Evolutionary conservation across 441 rosid species (phyloP), one percentile per base, ranked within the genome.

Genomic region (Erodium moschatum): DNA sequence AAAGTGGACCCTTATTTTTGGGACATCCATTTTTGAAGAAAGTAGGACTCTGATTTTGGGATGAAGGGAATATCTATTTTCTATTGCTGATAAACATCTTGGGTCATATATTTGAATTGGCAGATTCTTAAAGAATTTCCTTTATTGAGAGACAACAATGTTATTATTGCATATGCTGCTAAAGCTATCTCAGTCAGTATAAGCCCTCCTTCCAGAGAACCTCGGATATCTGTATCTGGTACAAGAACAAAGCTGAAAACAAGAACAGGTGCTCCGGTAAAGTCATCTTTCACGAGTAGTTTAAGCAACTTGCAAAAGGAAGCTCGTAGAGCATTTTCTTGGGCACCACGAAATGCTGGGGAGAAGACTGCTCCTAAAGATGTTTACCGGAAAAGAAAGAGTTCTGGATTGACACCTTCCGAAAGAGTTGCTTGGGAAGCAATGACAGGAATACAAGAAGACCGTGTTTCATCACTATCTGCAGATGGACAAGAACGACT

Each of bases 311-410:
- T 94, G 77, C 97, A 91, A 75, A 94, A 88, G 77, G 97, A 88
- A 86, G 97, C 97, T 71, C 97, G 99, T n/a, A 85, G 97, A 75
- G 99, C 97, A 77, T 91, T 94, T 78, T 91, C 99, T 75, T 91
- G 99, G 97, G 82, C 96, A 72, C 97, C 97, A 69, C 87, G 96
- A 71, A 88, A 94, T 78, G 78, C 84, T 73, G 94, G 86, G 71
- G 97, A 87, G 67, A 89, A 85, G 85, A 81, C 81, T 61, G 77
- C 89, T 40, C 79, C 92, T 21, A 89, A 89, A 82, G 97, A 94
- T 85, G 87, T 77, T 65, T 80, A 86, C 58, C 89, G 96, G 67
- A 94, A 94, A 76, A 83, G 96, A 78, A 91, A 93, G 82, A 93
- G 79, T 83, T 91, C 96, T 71, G 96, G 94, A 66, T 81, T 91